Evolutionary conservation across 345 rosid species (phyloP), one percentile per base, ranked within the genome.

Genomic region (Turnera subulata): DNA sequence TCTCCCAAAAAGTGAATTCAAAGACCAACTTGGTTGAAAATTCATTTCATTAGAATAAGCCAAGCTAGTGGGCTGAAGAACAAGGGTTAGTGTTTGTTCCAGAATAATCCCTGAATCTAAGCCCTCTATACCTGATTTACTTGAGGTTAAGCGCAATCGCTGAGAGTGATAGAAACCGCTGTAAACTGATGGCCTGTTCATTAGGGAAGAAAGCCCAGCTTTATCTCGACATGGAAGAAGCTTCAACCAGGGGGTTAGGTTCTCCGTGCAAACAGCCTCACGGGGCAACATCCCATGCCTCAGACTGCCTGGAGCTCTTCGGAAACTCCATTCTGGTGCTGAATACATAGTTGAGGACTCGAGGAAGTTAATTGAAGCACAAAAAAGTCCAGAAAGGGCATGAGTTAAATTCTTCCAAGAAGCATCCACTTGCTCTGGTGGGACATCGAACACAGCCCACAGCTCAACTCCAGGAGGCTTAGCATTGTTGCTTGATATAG

Each of bases 261-360:
- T 93, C 82, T 93, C 99, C 4, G 99, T 93, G 76, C 96, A 93
- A 53, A 89, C 94, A 71, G 99, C 96, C 76, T 93, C 99, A 53
- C 97, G 96, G 5, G 99, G 99, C 83, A 93, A 59, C 39, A 82
- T 71, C 45, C 99, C 97, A 65, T 93, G 84, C 68, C 96, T 79
- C 73, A 93, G 54, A 56, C 78, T 79, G 42, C 84, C 88, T 16
- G 78, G 60, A 35, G 80, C 77, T 13, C 69, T 74, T 54, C 75
- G 77, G 48, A 93, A 89, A 55, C 89, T 81, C 97, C 88, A 87
- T 52, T 82, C 67, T 19, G 97, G 97, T 55, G 91, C 76, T 8
- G 92, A 80, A 77, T 83, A 89, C 12, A 88, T 62, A 12, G 96
- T 61, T 29, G 92, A 78, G 11, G 96, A 89, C 66, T 89, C 96